Evolutionary conservation across 2,329 filamentous ascomycete species (phyloP).

Genomic region (Botrytis galanthina): DNA sequence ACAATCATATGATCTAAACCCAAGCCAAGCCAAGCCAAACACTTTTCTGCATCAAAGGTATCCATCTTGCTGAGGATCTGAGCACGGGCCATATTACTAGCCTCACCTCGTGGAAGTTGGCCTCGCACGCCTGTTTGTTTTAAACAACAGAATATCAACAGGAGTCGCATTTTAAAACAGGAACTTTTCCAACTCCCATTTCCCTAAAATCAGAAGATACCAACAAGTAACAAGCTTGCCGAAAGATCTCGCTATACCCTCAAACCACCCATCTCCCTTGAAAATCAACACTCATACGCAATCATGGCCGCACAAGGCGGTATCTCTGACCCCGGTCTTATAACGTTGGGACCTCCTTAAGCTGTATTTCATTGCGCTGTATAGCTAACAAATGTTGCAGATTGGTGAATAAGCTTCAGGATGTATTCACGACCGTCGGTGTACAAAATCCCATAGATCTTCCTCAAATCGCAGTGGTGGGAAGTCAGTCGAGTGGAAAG

Average conservation of each 20-base stretch:
- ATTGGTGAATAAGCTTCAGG: slow-evolving; percentile 97
- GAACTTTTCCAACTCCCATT: neutral
- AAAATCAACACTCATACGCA: slow-evolving; percentile 9
- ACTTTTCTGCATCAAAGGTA: neutral
- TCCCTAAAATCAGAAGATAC: slow-evolving; percentile 4
- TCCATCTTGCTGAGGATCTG: neutral
- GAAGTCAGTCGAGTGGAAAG: slow-evolving; percentile 98
- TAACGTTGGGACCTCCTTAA: slow-evolving; percentile 51
- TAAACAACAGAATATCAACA: slow-evolving; percentile 21
- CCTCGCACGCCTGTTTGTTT: slow-evolving; percentile 20
- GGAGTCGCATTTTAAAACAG: slow-evolving; percentile 5
- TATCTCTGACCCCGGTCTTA: slow-evolving; percentile 65
- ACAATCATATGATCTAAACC: neutral
- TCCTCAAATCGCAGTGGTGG: slow-evolving; percentile 96
- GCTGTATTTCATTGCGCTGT: slow-evolving; percentile 28
- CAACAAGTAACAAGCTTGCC: neutral
- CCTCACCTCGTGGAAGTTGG: slow-evolving; percentile 18
- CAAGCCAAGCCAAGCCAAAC: neutral
- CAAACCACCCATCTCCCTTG: neutral
- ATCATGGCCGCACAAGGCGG: slow-evolving; percentile 46
- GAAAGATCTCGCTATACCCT: neutral
- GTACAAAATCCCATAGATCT: slow-evolving; percentile 99
- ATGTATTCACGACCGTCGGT: slow-evolving; percentile 97
- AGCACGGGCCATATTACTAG: slow-evolving; percentile 20
- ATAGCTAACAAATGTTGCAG: slow-evolving; percentile 42